phyloP scores from a whole-genome alignment of 2,329 filamentous ascomycete species.

The Diaporthe batatas region DNA sequence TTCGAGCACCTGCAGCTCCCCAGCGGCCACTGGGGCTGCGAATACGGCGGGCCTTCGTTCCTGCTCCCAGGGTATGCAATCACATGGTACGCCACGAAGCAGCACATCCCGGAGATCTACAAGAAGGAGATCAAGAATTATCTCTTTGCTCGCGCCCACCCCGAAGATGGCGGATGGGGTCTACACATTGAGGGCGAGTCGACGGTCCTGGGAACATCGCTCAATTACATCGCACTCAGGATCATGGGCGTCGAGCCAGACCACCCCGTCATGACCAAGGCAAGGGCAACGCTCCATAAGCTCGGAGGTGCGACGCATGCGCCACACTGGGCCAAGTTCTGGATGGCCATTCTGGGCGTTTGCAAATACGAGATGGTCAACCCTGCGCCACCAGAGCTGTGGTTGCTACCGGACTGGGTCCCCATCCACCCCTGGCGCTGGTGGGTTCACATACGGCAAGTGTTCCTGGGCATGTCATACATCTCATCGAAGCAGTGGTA shows the following conservation, averaged over 20 bases:
- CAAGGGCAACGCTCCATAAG: slow-evolving; percentile 83
- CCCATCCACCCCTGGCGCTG: slow-evolving; percentile 92
- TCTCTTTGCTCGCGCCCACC: slow-evolving; percentile 85
- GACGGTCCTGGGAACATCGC: slow-evolving; percentile 87
- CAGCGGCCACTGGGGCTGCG: slow-evolving; percentile 94
- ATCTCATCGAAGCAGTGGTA: slow-evolving; percentile 87
- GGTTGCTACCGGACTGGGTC: slow-evolving; percentile 92
- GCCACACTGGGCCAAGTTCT: slow-evolving; percentile 98
- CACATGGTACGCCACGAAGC: slow-evolving; percentile 90
- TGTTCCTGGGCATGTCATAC: slow-evolving; percentile 94
- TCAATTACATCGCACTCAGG: slow-evolving; percentile 89
- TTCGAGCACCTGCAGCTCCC: slow-evolving; percentile 91
- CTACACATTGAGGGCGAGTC: slow-evolving; percentile 95
- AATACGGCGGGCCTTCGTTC: slow-evolving; percentile 98
- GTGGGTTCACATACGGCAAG: slow-evolving; percentile 98
- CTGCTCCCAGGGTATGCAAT: slow-evolving; percentile 88
- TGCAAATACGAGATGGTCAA: slow-evolving; percentile 94
- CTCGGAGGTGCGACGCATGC: slow-evolving; percentile 86
- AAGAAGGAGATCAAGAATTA: slow-evolving; percentile 94
- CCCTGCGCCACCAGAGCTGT: slow-evolving; percentile 91
- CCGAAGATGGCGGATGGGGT: slow-evolving; percentile 95
- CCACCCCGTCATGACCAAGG: slow-evolving; percentile 87
- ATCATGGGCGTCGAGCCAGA: slow-evolving; percentile 87
- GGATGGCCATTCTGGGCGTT: slow-evolving; percentile 87
- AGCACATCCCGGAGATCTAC: slow-evolving; percentile 83